These are phyloP conservation scores for Elongisporangium senticosum DNA, from an alignment of 352 stramenopile genomes.

Conservation along the genomic window DNA sequence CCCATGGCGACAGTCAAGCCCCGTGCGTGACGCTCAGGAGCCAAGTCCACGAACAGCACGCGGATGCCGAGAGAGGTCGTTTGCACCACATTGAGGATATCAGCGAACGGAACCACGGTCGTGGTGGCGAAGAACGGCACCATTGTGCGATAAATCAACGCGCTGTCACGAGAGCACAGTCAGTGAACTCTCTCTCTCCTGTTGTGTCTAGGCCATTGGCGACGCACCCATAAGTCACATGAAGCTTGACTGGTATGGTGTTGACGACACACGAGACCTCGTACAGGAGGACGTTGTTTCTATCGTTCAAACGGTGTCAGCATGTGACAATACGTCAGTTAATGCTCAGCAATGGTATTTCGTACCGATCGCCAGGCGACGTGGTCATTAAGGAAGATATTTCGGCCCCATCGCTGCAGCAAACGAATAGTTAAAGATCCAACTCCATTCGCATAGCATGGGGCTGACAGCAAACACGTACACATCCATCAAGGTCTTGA, in stretches of 20 bases:
- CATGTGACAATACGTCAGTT: background rate
- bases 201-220: background rate
- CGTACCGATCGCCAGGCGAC: slow-evolving; percentile 23
- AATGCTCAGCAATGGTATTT: background rate
- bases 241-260: slow-evolving; percentile 56
- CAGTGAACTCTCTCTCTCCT: background rate
- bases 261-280: slow-evolving; percentile 75
- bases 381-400: slow-evolving; percentile 37
- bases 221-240: slow-evolving; percentile 71
- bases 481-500: slow-evolving; percentile 57
- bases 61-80: slow-evolving; percentile 66
- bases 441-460: background rate
- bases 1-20: slow-evolving; percentile 69
- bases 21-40: slow-evolving; percentile 34
- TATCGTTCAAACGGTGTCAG: slow-evolving; percentile 6
- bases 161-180: slow-evolving; percentile 13
- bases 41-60: slow-evolving; percentile 46
- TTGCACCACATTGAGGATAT: slow-evolving; percentile 44
- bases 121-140: slow-evolving; percentile 68
- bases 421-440: background rate
- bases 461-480: slow-evolving; percentile 20
- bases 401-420: slow-evolving; percentile 34
- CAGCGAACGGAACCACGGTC: slow-evolving; percentile 51
- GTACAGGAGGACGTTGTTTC: slow-evolving; percentile 74
- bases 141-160: slow-evolving; percentile 70